phyloP scores from a whole-genome alignment of 2,329 filamentous ascomycete genomes.

The Podosphaera aphanis region DNA sequence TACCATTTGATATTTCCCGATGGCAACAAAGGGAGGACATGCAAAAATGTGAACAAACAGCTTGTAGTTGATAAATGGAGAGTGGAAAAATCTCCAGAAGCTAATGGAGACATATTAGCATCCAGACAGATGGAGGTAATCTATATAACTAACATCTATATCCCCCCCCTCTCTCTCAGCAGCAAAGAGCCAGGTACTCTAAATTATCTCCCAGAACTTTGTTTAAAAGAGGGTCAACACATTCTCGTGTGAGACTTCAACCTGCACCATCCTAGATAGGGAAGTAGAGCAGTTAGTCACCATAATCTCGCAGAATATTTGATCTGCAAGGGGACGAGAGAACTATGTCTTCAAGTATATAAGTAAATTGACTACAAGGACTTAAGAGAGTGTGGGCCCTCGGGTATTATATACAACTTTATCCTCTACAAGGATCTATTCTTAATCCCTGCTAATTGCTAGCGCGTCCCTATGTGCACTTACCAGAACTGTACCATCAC shows the following conservation, averaged over 20 bases:
- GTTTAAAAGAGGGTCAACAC: background rate
- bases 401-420: too few species aligned
- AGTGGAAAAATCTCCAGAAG: background rate
- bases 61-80: background rate
- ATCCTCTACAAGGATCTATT: too few species aligned
- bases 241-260: conserved; percentile 1
- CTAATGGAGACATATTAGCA: background rate
- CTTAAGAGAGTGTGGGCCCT: too few species aligned
- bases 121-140: background rate
- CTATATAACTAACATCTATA: background rate
- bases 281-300: background rate
- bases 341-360: too few species aligned
- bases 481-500: too few species aligned
- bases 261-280: background rate
- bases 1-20: background rate
- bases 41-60: background rate
- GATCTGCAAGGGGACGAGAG: too few species aligned
- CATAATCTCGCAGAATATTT: background rate
- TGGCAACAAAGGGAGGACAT: background rate
- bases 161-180: background rate
- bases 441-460: too few species aligned
- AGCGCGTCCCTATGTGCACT: too few species aligned
- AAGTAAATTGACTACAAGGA: too few species aligned
- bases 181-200: background rate
- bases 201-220: background rate